Conservation (phyloP, 352 stramenopile genomes). For the Aphanomyces euteiches region DNA sequence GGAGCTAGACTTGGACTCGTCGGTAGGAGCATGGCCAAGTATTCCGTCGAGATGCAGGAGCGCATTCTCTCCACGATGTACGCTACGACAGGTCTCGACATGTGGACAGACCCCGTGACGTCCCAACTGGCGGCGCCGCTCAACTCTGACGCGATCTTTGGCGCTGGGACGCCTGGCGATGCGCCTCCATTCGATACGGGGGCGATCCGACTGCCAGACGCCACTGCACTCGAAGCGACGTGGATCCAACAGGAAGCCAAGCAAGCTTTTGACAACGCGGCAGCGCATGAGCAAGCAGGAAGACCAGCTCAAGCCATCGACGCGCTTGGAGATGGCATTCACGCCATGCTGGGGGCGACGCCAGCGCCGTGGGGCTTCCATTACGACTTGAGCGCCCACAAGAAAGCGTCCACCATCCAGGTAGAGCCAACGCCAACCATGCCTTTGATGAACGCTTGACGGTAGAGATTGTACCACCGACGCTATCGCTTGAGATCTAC, state of each 20-base stretch:
- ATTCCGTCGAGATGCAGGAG: conserved; percentile 4
- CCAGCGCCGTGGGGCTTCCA: conserved; percentile 23
- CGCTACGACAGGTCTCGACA: not conserved
- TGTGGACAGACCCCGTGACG: conserved; percentile 17
- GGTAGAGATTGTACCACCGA: no score
- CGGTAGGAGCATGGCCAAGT: not conserved
- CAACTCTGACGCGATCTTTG: conserved; percentile 16
- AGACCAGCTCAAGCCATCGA: not conserved
- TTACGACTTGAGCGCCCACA: conserved; percentile 12
- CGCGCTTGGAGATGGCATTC: not conserved
- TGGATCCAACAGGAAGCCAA: conserved; percentile 10
- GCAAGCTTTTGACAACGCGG: not conserved
- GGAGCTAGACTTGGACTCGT: no score
- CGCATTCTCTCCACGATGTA: not conserved
- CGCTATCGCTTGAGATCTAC: no score
- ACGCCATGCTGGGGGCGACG: not conserved
- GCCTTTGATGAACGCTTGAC: no score
- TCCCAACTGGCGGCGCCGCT: conserved; percentile 6
- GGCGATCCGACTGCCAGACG: not conserved
- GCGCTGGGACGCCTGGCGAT: conserved; percentile 11
- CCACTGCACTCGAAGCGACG: not conserved
- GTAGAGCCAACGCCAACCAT: not conserved
- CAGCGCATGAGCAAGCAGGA: not conserved
- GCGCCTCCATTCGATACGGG: not conserved
- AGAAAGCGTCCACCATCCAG: not conserved